Conservation (phyloP, 2,329 filamentous ascomycete species). For the Claviceps purpurea region DNA sequence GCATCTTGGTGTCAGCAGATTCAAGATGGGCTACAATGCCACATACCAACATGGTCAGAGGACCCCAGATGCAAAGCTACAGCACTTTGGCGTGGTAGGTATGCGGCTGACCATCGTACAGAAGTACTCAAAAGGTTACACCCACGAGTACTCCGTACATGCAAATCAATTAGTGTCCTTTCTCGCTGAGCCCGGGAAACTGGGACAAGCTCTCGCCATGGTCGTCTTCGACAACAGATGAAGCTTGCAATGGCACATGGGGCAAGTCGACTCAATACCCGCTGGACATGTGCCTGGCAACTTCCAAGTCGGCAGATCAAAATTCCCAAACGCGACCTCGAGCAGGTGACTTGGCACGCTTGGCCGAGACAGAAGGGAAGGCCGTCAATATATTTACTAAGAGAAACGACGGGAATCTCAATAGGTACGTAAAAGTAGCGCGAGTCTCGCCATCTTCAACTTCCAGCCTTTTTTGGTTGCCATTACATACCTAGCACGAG, state of each 20-base stretch:
- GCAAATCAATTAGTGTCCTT: too few species aligned
- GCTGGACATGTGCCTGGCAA: neutral
- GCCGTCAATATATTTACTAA: too few species aligned
- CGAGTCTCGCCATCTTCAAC: neutral
- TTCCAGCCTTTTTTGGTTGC: neutral
- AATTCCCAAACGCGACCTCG: neutral
- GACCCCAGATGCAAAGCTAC: neutral
- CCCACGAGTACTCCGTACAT: too few species aligned
- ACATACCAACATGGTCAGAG: neutral
- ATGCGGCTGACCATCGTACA: neutral
- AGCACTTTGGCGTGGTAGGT: neutral
- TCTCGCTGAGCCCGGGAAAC: too few species aligned
- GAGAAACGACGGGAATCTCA: too few species aligned
- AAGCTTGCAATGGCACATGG: too few species aligned
- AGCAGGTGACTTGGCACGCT: neutral
- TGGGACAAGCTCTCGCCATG: too few species aligned
- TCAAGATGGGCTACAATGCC: neutral
- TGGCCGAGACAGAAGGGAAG: neutral
- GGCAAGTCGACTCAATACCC: neutral
- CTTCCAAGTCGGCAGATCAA: neutral
- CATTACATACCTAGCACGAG: neutral
- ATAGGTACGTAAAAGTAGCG: too few species aligned
- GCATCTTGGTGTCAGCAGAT: too few species aligned
- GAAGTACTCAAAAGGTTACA: too few species aligned
- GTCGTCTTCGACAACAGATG: too few species aligned